Evolutionary conservation across 345 rosid species (phyloP).

Genomic region (Schrenkiella parvula): DNA sequence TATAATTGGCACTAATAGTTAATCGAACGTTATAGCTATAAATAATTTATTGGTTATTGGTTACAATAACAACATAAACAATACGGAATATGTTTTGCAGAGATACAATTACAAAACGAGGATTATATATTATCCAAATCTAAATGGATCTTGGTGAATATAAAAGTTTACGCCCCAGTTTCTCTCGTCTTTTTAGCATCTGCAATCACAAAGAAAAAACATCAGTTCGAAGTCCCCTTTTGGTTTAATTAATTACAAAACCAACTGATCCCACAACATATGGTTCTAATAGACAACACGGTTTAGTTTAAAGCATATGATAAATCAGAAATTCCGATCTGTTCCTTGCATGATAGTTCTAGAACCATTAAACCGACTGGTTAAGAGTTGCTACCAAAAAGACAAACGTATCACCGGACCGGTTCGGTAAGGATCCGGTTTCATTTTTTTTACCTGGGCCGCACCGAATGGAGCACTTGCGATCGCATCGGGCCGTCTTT

Average conservation of each 20-base stretch:
- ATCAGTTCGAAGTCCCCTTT: background rate
- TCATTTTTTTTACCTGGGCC: slow-evolving; percentile 35
- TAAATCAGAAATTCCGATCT: background rate
- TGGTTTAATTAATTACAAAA: background rate
- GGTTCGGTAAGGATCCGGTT: background rate
- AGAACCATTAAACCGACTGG: background rate
- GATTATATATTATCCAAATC: background rate
- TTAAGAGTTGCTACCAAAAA: background rate
- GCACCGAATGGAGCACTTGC: slow-evolving; percentile 52
- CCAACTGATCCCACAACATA: background rate
- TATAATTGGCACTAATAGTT: background rate
- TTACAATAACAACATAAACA: background rate
- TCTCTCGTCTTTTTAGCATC: slow-evolving; percentile 15
- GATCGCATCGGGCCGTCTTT: slow-evolving; percentile 46
- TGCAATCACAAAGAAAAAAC: background rate
- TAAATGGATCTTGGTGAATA: background rate
- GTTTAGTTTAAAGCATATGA: background rate
- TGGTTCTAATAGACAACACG: background rate
- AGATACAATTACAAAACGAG: background rate
- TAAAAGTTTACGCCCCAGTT: slow-evolving; percentile 7
- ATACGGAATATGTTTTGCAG: background rate
- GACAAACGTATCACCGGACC: background rate
- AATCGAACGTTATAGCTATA: background rate
- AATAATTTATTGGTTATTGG: slow-evolving; percentile 5
- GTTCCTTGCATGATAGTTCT: background rate